Base-by-base conservation (phyloP, 345 rosid species). In the Brassica napus region DNA sequence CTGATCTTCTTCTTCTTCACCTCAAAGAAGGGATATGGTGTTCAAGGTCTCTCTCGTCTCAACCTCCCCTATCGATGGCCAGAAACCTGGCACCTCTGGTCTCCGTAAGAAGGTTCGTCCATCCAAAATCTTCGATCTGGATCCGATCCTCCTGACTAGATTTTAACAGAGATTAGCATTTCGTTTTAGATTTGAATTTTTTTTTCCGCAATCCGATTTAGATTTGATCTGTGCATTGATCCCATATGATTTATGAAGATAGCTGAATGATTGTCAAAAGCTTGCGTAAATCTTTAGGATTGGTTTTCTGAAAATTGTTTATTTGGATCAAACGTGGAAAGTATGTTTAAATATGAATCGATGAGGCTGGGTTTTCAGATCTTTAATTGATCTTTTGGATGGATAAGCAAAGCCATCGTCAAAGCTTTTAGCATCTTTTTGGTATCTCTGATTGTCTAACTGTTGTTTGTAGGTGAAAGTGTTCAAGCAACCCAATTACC, bases 51-150 rank as follows among this genome's bases (percentile, higher is more conserved):
- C 92, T 24, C 77, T 73, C 52, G 91, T 93, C 54, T 77, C 82
- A 1, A 88, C 97, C 63, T 61, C 84, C 18, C 95, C 99, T 11
- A 68, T 89, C 80, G 97, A 90, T 15, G 98, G 94, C 85, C 98
- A 96, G 89, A 96, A 96, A 82, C 97, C 98, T 1, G 99, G 98
- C 14, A 96, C 99, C 12, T 96, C 99, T 71, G 98, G 99, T 63
- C 99, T 96, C 78, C 98, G 98, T 78, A 96, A 96, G 91, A 96
- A 93, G 99, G 99, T 93, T 76, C 73, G 71, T 68, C 10, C 21
- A 70, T 71, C 54, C 44, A 32, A 16, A 10, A 30, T 15, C 68
- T 12, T 63, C 68, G 59, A 76, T 65, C 68, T 65, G 37, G 72
- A 72, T 78, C 68, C 4, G 72, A 78, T 78, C 81, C 0, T n/a